Percentiles rank a stretch among this genome's conserved stretches.
Evolutionary conservation across 345 rosid species (phyloP).

Genomic region (Populus davidiana): DNA sequence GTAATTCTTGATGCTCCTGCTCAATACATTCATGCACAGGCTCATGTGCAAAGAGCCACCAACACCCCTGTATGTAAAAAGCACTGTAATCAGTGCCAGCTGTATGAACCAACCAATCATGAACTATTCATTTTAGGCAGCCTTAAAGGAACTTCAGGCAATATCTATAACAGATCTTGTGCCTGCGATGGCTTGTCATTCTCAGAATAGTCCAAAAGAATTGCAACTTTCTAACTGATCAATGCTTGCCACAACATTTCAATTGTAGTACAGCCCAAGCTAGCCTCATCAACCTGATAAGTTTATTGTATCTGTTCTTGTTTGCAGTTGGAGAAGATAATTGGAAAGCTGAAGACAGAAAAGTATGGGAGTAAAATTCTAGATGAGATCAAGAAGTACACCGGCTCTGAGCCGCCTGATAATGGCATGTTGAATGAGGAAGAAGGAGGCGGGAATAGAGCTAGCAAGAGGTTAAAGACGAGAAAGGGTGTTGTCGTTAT

Average conservation of each 20-base stretch:
- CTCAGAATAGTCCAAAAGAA: background rate
- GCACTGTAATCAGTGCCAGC: too few species aligned
- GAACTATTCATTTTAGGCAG: too few species aligned
- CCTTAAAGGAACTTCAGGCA: too few species aligned
- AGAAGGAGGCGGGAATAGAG: constrained; percentile 24
- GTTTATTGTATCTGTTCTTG: background rate
- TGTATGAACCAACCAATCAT: too few species aligned
- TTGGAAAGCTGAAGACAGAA: constrained; percentile 75
- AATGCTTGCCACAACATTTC: background rate
- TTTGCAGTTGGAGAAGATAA: constrained; percentile 77
- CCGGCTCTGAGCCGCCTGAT: constrained; percentile 9
- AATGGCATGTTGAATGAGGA: constrained; percentile 27
- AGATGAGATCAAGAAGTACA: constrained; percentile 48
- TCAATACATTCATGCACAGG: too few species aligned
- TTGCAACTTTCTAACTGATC: background rate
- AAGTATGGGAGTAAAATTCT: constrained; percentile 76
- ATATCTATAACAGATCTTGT: too few species aligned
- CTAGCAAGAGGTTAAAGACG: constrained; percentile 60
- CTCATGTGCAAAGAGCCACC: too few species aligned
- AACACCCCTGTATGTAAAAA: too few species aligned
- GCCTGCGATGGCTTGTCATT: too few species aligned
- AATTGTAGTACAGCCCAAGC: background rate
- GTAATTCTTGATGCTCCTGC: too few species aligned
- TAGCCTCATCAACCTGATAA: background rate
- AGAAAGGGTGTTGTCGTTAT: constrained; percentile 43